Conservation (phyloP, 441 rosid genomes). For the Eruca vesicaria region DNA sequence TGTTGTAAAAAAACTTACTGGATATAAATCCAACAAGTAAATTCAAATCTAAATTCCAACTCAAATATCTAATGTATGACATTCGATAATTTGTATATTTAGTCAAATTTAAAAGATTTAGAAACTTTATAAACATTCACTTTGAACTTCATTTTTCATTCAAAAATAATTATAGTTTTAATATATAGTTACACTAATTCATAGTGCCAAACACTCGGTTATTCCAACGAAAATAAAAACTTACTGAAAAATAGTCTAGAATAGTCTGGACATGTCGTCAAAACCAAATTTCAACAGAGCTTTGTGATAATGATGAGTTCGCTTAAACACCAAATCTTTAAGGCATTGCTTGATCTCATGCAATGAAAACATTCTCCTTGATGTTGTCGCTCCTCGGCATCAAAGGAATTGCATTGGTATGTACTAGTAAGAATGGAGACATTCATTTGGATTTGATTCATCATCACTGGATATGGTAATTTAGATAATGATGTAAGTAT, state of each 20-base stretch:
- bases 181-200: too few species aligned
- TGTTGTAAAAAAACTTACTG: not conserved
- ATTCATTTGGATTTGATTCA: conserved; percentile 30
- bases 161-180: too few species aligned
- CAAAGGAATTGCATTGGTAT: conserved; percentile 36
- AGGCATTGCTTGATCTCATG: conserved; percentile 81
- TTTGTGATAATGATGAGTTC: conserved; percentile 64
- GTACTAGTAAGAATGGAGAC: conserved; percentile 34
- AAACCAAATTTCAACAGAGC: conserved; percentile 10
- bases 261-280: too few species aligned
- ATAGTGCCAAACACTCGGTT: not conserved
- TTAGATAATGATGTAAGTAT: conserved; percentile 23
- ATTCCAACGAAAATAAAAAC: not conserved
- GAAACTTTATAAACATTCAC: not conserved
- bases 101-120: not conserved
- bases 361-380: conserved; percentile 64
- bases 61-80: not conserved
- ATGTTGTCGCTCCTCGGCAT: conserved; percentile 49
- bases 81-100: not conserved
- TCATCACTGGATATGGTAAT: conserved; percentile 33
- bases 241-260: too few species aligned
- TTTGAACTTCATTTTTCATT: not conserved
- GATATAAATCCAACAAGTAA: too few species aligned
- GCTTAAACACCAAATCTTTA: conserved; percentile 76
- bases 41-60: too few species aligned